These are phyloP conservation scores for Aspergillus sclerotioniger DNA, from an alignment of 495 filamentous ascomycete genomes.

Conservation along the genomic window DNA sequence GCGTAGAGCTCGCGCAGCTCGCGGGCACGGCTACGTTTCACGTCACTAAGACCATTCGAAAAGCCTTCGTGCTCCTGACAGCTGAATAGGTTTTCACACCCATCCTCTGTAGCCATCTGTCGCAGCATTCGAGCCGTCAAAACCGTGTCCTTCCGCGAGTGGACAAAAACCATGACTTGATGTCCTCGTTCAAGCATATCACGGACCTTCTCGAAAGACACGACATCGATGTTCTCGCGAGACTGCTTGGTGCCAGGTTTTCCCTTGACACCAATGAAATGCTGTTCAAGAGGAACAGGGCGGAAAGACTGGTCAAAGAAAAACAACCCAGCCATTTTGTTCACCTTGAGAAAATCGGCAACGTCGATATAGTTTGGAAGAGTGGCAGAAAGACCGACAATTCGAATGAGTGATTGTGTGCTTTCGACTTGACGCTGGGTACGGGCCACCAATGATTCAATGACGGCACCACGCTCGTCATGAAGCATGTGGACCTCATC, in stretches of 20 bases:
- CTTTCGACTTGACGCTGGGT: constrained; percentile 97
- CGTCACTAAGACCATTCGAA: constrained; percentile 70
- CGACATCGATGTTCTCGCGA: constrained; percentile 81
- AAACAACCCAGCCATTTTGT: constrained; percentile 88
- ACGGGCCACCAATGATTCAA: constrained; percentile 91
- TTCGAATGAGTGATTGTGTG: constrained; percentile 93
- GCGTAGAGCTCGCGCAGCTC: constrained; percentile 86
- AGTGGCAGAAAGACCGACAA: constrained; percentile 92
- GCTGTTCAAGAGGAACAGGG: constrained; percentile 93
- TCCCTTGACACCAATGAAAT: constrained; percentile 94
- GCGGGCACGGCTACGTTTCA: constrained; percentile 75
- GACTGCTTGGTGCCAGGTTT: constrained; percentile 76
- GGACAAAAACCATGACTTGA: constrained; percentile 99
- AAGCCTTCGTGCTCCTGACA: constrained; percentile 68
- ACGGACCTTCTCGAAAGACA: constrained; percentile 90
- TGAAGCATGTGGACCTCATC: constrained; percentile 99
- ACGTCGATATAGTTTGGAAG: constrained; percentile 96
- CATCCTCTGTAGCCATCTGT: constrained; percentile 80
- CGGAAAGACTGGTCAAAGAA: constrained; percentile 97
- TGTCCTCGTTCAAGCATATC: constrained; percentile 86
- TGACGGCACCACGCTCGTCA: constrained; percentile 91
- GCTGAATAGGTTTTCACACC: constrained; percentile 70
- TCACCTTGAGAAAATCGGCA: constrained; percentile 93
- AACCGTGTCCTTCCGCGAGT: constrained; percentile 92
- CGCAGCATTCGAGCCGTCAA: constrained; percentile 80